Base-by-base conservation (phyloP, 352 stramenopile species). In the Phytophthora pinifolia region DNA sequence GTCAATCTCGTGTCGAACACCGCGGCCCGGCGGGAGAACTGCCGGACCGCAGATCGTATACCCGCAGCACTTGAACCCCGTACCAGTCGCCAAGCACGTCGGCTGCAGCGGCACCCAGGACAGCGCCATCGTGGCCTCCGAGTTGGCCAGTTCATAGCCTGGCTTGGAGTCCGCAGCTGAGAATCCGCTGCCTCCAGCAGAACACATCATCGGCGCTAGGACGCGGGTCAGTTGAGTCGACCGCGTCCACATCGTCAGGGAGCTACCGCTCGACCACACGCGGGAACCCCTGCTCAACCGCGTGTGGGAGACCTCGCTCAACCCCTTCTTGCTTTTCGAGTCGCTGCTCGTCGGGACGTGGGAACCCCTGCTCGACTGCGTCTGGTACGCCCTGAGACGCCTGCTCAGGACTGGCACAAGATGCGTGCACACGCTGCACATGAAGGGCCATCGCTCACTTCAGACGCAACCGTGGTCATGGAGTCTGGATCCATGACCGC, bases 41-140 rank as follows among this genome's bases (percentile, higher is more conserved):
- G n/a, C n/a, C n/a, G n/a, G 71, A 62, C 15, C 85, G 68, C 15
- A 95, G 41, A 59, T 95, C 85, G 50, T 95, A 93, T 42, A 95
- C 81, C 22, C 85, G 75, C 10, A 95, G 61, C 85, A 95, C 72
- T 93, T 93, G 65, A 95, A 95, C 2, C 85, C 85, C 14, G 85
- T 95, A 14, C 85, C 85, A 6, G 80, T 89, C 0, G 83, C 83
- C 31, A 95, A 57, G 39, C 81, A 93, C 37, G 79, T 86, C 2
- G 85, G 83, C 49, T 95, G 81, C 20, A 79, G 55, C n/a, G 85
- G 85, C 17, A 95, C 79, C 85, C 85, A 95, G 29, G 81, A 86
- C 1, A 95, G 59, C 34, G 83, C 85, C 42, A 93, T 72, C 0
- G 84, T 92, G 2, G 83, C 85, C 37, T 95, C 85, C 1, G 85